These are phyloP conservation scores for Daldinia eschscholtzii DNA, from an alignment of 2,329 filamentous ascomycete species.

Conservation along the genomic window DNA sequence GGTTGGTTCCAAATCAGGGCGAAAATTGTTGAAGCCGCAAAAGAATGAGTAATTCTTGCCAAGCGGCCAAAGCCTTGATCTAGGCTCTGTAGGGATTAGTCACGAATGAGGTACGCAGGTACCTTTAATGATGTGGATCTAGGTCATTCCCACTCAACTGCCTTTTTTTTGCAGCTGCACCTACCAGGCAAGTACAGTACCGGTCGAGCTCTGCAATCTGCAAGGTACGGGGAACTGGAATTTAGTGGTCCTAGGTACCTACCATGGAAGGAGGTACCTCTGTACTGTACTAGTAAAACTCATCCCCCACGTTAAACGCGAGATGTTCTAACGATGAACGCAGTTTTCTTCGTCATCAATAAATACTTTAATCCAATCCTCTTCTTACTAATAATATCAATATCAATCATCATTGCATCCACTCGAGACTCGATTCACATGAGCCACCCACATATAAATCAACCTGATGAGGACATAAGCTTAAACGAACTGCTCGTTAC, in stretches of 20 bases:
- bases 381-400: neutral
- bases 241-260: too few relatives aligned
- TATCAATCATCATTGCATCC: neutral
- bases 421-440: neutral
- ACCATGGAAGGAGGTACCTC: too few relatives aligned
- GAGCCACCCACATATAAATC: neutral
- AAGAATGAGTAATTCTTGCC: neutral
- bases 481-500: constrained; percentile 47
- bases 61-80: neutral
- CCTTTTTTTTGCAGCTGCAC: too few relatives aligned
- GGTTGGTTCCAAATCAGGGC: neutral
- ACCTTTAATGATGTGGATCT: neutral
- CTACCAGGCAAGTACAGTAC: too few relatives aligned
- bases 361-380: neutral
- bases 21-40: constrained; percentile 5
- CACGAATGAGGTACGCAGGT: neutral
- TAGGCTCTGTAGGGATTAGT: neutral
- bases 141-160: neutral
- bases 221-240: too few relatives aligned
- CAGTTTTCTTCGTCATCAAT: neutral
- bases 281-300: too few relatives aligned
- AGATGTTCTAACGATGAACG: neutral
- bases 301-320: neutral
- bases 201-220: too few relatives aligned
- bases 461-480: neutral